phyloP scores from a whole-genome alignment of 257 asterid genomes.

The Leonotis leonurus region DNA sequence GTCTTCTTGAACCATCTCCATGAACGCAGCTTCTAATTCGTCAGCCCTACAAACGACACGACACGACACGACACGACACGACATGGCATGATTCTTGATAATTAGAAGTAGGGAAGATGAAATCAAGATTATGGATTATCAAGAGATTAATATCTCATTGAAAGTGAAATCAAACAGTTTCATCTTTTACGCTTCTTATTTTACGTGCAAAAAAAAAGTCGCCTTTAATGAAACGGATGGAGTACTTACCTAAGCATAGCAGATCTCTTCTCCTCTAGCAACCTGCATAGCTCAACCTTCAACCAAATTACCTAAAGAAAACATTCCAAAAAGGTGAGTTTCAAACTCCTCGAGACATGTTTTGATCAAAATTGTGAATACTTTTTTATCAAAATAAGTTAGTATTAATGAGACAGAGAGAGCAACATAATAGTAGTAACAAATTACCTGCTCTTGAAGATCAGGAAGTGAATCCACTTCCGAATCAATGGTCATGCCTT shows the following conservation, averaged over 20 bases:
- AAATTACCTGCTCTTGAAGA: constrained; percentile 71
- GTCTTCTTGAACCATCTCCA: constrained; percentile 84
- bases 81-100: constrained; percentile 4
- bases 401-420: no score
- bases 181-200: no score
- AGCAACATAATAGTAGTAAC: no score
- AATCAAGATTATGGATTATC: neutral
- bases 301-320: constrained; percentile 73
- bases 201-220: no score
- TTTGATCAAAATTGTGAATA: no score
- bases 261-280: constrained; percentile 84
- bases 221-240: no score
- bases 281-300: constrained; percentile 72
- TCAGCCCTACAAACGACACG: constrained; percentile 57
- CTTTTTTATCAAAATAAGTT: no score
- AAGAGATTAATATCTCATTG: neutral
- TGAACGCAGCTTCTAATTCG: constrained; percentile 83
- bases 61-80: constrained; percentile 9
- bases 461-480: constrained; percentile 72
- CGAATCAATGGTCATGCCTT: constrained; percentile 42
- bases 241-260: constrained; percentile 62
- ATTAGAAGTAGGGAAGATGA: neutral
- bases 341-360: neutral
- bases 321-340: constrained; percentile 24
- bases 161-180: neutral